phyloP scores from a whole-genome alignment of 139 green algal species.

The Pseudopediastrum boryanum region DNA sequence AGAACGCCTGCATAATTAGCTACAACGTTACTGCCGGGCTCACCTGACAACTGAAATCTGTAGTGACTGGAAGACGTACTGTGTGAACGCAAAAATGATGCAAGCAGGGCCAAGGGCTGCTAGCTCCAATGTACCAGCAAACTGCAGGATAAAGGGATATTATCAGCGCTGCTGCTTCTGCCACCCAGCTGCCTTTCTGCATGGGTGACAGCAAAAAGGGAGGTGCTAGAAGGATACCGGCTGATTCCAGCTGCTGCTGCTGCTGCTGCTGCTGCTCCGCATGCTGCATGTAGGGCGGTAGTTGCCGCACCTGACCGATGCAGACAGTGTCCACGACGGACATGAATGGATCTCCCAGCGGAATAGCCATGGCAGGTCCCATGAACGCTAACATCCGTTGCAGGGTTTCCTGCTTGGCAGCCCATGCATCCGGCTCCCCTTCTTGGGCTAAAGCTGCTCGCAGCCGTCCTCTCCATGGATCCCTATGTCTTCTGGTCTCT shows the following conservation, averaged over 20 bases:
- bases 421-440: too few species aligned
- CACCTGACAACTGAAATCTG: constrained; percentile 51
- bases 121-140: constrained; percentile 60
- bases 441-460: too few species aligned
- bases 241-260: not conserved
- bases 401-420: too few species aligned
- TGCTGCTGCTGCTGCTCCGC: not conserved
- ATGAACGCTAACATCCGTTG: constrained; percentile 25
- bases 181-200: too few species aligned
- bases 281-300: not conserved
- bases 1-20: too few species aligned
- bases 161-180: not conserved
- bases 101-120: constrained; percentile 77
- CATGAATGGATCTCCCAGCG: constrained; percentile 85
- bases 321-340: constrained; percentile 76
- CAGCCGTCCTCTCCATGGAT: too few species aligned
- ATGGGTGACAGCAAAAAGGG: not conserved
- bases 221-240: not conserved
- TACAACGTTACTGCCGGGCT: constrained; percentile 1
- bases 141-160: constrained; percentile 34
- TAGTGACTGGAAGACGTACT: constrained; percentile 68
- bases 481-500: too few species aligned
- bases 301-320: constrained; percentile 60
- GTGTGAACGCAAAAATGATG: constrained; percentile 75
- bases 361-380: constrained; percentile 64